phyloP scores from a whole-genome alignment of 257 asterid species.

The Solanum commersonii region DNA sequence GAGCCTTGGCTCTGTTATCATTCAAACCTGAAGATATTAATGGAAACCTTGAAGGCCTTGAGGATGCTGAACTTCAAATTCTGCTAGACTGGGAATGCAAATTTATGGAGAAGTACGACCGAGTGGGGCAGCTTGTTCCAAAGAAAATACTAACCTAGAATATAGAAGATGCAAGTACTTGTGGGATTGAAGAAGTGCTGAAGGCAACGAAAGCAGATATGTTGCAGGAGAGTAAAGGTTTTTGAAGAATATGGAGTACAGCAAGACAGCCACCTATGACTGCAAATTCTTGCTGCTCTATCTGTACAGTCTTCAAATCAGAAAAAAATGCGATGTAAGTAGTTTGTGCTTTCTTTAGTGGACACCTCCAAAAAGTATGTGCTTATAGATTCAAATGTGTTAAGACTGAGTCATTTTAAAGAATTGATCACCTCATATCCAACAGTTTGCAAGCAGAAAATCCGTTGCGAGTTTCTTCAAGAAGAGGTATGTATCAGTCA shows the following conservation, averaged over 20 bases:
- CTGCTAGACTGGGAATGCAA: constrained; percentile 89
- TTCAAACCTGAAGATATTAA: constrained; percentile 74
- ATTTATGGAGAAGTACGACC: constrained; percentile 79
- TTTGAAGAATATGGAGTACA: background rate
- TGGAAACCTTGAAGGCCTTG: constrained; percentile 63
- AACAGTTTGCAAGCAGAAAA: background rate
- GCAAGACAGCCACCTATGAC: background rate
- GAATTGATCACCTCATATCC: background rate
- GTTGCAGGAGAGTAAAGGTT: background rate
- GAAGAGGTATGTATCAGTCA: background rate
- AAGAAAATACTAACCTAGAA: constrained; percentile 14
- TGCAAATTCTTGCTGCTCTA: background rate
- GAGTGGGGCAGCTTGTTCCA: constrained; percentile 67
- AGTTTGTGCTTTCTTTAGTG: background rate
- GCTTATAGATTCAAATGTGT: background rate
- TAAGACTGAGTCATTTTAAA: background rate
- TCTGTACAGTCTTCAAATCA: background rate
- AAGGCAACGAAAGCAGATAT: constrained; percentile 5
- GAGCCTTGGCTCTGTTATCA: constrained; percentile 89
- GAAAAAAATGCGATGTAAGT: background rate
- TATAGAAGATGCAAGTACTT: constrained; percentile 4
- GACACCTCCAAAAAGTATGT: background rate
- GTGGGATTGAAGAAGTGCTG: constrained; percentile 7
- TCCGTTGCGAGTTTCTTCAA: background rate
- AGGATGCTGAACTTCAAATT: constrained; percentile 55